These are phyloP conservation scores for Luffa aegyptiaca DNA, from an alignment of 306 rosid species.

Conservation along the genomic window DNA sequence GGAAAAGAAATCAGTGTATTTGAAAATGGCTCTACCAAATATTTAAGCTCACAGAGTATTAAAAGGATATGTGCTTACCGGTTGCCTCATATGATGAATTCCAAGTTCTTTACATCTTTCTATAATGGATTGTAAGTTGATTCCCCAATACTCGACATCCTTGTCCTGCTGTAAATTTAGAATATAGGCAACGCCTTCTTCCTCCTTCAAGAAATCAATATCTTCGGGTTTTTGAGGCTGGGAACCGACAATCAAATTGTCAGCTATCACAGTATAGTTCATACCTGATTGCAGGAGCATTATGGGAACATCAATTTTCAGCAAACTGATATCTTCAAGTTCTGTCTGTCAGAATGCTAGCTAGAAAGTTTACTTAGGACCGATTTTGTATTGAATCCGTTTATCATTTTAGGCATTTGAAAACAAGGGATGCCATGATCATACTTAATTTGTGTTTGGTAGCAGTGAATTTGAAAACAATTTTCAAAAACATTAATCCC, in stretches of 20 bases:
- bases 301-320: neutral
- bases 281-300: constrained; percentile 52
- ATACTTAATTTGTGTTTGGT: neutral
- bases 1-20: neutral
- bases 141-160: constrained; percentile 82
- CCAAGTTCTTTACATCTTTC: constrained; percentile 45
- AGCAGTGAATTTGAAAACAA: neutral
- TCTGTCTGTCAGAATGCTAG: neutral
- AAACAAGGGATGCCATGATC: neutral
- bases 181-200: constrained; percentile 75
- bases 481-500: no score
- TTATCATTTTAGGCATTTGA: neutral
- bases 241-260: constrained; percentile 75
- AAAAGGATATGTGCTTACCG: constrained; percentile 31
- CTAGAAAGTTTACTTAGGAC: neutral
- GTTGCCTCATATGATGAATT: constrained; percentile 72
- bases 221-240: constrained; percentile 94
- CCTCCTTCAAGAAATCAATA: constrained; percentile 56
- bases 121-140: constrained; percentile 50
- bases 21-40: neutral
- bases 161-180: constrained; percentile 87
- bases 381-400: neutral
- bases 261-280: constrained; percentile 76
- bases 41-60: neutral
- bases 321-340: neutral